A percentile compares a stretch with the other conserved stretches of the same genome.
Conservation (phyloP, 345 rosid genomes). For the Psidium friedrichsthalianum region DNA sequence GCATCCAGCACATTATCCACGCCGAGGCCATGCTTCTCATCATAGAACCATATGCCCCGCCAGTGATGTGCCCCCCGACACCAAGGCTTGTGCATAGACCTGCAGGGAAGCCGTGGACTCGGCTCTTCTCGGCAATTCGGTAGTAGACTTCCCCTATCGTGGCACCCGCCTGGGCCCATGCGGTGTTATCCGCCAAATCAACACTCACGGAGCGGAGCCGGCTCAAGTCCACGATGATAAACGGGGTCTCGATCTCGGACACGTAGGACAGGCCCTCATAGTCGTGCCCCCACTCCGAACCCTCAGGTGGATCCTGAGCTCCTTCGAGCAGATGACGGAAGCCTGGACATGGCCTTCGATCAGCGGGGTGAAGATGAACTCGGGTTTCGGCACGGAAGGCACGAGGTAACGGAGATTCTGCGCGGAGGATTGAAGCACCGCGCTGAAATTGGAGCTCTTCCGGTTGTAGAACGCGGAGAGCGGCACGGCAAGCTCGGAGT, state of each 20-base stretch:
- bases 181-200: constrained; percentile 22
- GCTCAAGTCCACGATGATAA: constrained; percentile 37
- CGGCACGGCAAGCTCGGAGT: constrained; percentile 10
- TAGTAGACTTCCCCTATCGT: constrained; percentile 54
- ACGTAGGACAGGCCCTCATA: constrained; percentile 59
- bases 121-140: constrained; percentile 50
- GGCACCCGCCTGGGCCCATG: constrained; percentile 74
- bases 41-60: constrained; percentile 65
- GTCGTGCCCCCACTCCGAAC: constrained; percentile 74
- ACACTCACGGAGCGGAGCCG: constrained; percentile 34
- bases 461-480: constrained; percentile 20
- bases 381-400: constrained; percentile 45
- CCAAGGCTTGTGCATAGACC: constrained; percentile 63
- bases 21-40: constrained; percentile 70
- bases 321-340: constrained; percentile 40
- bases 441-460: constrained; percentile 23
- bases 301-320: constrained; percentile 32
- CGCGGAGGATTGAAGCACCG: constrained; percentile 31
- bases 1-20: constrained; percentile 74
- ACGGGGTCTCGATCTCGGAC: constrained; percentile 36
- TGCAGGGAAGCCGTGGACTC: constrained; percentile 49
- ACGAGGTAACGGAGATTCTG: constrained; percentile 40
- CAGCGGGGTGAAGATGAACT: constrained; percentile 41
- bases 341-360: constrained; percentile 52
- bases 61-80: constrained; percentile 54